These are phyloP conservation scores for Chytriomyces sp. DNA, from an alignment of 192 early-diverging fungal species.

Conservation along the genomic window DNA sequence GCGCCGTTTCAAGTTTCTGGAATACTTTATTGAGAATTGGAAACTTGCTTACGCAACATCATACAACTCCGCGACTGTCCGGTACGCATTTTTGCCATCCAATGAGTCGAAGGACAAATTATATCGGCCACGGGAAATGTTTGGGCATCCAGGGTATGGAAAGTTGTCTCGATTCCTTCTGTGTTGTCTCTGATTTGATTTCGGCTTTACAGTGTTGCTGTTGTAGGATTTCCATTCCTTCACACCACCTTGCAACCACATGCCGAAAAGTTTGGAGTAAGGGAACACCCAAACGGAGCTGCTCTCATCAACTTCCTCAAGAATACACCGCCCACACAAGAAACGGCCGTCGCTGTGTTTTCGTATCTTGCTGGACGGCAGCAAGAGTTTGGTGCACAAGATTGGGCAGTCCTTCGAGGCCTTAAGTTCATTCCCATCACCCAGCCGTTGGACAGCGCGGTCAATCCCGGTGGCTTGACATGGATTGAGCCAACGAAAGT, in stretches of 20 bases:
- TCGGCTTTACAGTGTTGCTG: conserved; percentile 39
- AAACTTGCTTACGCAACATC: conserved; percentile 53
- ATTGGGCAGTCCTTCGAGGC: conserved; percentile 59
- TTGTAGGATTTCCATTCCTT: conserved; percentile 72
- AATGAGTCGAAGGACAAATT: conserved; percentile 35
- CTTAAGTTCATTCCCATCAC: conserved; percentile 66
- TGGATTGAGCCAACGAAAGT: conserved; percentile 39
- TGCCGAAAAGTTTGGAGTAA: conserved; percentile 68
- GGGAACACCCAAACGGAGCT: conserved; percentile 56
- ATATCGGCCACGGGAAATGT: conserved; percentile 66
- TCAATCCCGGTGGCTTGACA: conserved; percentile 13
- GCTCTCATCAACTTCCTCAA: conserved; percentile 38
- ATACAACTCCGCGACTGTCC: conserved; percentile 55
- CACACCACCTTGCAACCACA: conserved; percentile 51
- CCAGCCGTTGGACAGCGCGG: conserved; percentile 16
- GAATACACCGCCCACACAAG: conserved; percentile 33
- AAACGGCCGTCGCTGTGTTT: conserved; percentile 61
- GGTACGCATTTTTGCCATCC: conserved; percentile 66
- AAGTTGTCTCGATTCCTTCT: not conserved
- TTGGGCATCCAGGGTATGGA: conserved; percentile 48
- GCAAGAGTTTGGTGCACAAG: conserved; percentile 49
- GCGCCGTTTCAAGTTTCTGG: conserved; percentile 54
- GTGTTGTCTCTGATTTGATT: too few species aligned
- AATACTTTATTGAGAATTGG: conserved; percentile 73
- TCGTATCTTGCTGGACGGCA: conserved; percentile 68